phyloP scores from a whole-genome alignment of 345 rosid genomes.

The Populus pruinosa region DNA sequence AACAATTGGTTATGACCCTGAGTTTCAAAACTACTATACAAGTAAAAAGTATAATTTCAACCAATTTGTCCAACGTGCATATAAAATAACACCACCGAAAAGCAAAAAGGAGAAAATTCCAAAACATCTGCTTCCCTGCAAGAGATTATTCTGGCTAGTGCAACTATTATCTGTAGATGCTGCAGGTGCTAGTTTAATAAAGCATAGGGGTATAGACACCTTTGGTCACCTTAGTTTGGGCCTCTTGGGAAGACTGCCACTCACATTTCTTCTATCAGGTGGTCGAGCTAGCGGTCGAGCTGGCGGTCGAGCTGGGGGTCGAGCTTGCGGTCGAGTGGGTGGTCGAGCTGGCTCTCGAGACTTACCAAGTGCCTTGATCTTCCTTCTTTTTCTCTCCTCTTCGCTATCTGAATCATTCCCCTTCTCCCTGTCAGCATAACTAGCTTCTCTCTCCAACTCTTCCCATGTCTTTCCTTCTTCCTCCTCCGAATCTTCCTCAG shows the following conservation, averaged over 20 bases:
- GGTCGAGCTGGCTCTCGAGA: slow-evolving; percentile 36
- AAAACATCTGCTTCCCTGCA: background rate
- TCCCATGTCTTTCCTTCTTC: slow-evolving; percentile 98
- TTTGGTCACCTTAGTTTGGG: slow-evolving; percentile 25
- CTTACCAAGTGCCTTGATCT: slow-evolving; percentile 77
- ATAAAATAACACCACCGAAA: background rate
- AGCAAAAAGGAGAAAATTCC: background rate
- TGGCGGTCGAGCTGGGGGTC: background rate
- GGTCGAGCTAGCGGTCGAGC: background rate
- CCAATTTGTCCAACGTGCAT: background rate
- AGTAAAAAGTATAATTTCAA: background rate
- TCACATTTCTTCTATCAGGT: slow-evolving; percentile 24
- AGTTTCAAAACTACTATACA: background rate
- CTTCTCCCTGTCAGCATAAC: slow-evolving; percentile 86
- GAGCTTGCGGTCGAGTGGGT: background rate
- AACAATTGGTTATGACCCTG: background rate
- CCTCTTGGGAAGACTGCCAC: slow-evolving; percentile 37
- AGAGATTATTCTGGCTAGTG: slow-evolving; percentile 1
- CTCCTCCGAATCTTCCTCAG: slow-evolving; percentile 70
- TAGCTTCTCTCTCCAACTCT: slow-evolving; percentile 95
- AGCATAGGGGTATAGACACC: background rate
- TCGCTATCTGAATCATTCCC: slow-evolving; percentile 86
- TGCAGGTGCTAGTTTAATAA: background rate
- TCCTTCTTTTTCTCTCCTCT: slow-evolving; percentile 85
- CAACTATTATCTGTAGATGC: background rate